These are phyloP conservation scores for Lipomyces lipofer DNA, from an alignment of 805 yeast species.

Conservation along the genomic window DNA sequence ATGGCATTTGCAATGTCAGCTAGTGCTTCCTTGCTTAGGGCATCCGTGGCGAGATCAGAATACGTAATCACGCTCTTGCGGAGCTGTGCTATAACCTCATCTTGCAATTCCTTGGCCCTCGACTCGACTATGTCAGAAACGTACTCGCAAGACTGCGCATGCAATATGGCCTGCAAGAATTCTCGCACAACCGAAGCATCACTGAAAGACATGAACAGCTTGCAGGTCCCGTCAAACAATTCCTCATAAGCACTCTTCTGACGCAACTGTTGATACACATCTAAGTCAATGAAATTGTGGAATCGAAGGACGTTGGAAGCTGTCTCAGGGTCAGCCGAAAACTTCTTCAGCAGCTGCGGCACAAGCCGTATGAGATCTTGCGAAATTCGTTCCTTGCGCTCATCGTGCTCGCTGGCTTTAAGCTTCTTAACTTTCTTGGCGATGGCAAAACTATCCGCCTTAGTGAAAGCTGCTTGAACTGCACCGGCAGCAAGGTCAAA, in stretches of 20 bases:
- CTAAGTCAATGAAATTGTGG: conserved; percentile 31
- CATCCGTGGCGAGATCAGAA: conserved; percentile 10
- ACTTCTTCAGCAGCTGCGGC: conserved; percentile 34
- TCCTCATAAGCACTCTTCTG: conserved; percentile 31
- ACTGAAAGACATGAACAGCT: conserved; percentile 10
- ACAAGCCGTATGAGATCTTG: conserved; percentile 26
- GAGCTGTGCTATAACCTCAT: conserved; percentile 6
- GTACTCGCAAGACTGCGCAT: conserved; percentile 17
- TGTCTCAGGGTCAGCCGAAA: conserved; percentile 31
- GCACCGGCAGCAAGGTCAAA: conserved; percentile 26
- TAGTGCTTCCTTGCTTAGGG: neutral
- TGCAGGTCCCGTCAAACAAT: conserved; percentile 32
- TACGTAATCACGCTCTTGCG: neutral
- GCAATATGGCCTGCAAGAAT: conserved; percentile 9
- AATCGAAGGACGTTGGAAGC: conserved; percentile 31
- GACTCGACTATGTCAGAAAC: conserved; percentile 17
- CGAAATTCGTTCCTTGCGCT: conserved; percentile 3
- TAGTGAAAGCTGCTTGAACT: conserved; percentile 7
- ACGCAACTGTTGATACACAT: conserved; percentile 27
- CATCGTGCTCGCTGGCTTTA: conserved; percentile 8
- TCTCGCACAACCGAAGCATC: conserved; percentile 15
- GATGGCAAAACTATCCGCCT: neutral
- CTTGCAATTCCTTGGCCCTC: conserved; percentile 16
- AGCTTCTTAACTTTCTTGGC: conserved; percentile 1
- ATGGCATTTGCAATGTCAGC: neutral